These are phyloP conservation scores for Malassezia brasiliensis DNA, from an alignment of 1,284 basidiomycete species.

Conservation along the genomic window DNA sequence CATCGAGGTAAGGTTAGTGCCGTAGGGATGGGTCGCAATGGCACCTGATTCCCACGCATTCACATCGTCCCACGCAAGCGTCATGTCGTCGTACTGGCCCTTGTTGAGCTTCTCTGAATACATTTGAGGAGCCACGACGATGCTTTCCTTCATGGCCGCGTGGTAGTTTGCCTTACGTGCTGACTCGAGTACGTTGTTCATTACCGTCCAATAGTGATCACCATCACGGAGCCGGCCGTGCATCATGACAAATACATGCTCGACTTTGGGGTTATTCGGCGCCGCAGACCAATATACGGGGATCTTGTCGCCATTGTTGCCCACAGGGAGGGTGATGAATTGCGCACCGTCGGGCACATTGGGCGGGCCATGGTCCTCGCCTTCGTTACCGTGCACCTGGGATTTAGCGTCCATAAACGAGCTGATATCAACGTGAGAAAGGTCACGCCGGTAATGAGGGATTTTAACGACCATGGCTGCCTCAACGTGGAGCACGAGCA, in stretches of 20 bases:
- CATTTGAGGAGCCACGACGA: constrained; percentile 40
- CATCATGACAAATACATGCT: constrained; percentile 42
- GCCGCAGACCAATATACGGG: constrained; percentile 29
- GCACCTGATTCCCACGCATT: constrained; percentile 45
- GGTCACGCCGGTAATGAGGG: not conserved
- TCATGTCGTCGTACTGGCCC: constrained; percentile 29
- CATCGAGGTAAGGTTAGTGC: constrained; percentile 27
- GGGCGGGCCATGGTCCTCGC: constrained; percentile 21
- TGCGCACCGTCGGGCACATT: constrained; percentile 25
- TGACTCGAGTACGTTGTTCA: constrained; percentile 24
- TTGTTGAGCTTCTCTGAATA: constrained; percentile 28
- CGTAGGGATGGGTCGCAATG: constrained; percentile 27
- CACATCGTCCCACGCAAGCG: constrained; percentile 39
- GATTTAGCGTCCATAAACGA: not conserved
- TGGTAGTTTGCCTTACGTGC: constrained; percentile 23
- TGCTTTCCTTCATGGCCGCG: constrained; percentile 22
- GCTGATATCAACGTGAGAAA: constrained; percentile 2
- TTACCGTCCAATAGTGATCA: constrained; percentile 30
- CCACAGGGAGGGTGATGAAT: constrained; percentile 25
- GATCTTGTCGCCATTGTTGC: constrained; percentile 18
- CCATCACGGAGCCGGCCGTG: constrained; percentile 40
- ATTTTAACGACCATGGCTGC: not conserved
- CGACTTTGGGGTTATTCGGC: constrained; percentile 19
- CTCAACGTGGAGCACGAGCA: not conserved
- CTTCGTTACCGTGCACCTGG: not conserved